phyloP scores from a whole-genome alignment of 1,284 basidiomycete genomes.

The Chalciporus sp. region DNA sequence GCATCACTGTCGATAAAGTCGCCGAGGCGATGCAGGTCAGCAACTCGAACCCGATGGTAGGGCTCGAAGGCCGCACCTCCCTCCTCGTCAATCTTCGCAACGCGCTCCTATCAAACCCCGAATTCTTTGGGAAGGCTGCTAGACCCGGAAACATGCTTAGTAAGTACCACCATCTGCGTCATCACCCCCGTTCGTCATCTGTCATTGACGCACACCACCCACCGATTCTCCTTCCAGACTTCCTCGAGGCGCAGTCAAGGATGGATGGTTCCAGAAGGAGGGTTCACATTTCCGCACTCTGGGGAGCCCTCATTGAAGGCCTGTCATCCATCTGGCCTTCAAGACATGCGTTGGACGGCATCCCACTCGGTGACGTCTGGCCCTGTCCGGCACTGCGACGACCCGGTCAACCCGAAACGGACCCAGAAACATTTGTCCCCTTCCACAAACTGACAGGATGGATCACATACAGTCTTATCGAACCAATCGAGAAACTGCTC shows the following conservation, averaged over 20 bases:
- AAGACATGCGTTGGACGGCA: constrained; percentile 65
- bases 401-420: constrained; percentile 47
- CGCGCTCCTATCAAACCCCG: constrained; percentile 64
- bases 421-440: constrained; percentile 67
- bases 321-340: constrained; percentile 89
- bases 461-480: constrained; percentile 87
- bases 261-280: constrained; percentile 41
- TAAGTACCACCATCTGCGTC: constrained; percentile 50
- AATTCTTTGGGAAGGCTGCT: constrained; percentile 71
- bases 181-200: not conserved
- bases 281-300: constrained; percentile 72
- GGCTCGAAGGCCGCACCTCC: constrained; percentile 83
- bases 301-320: constrained; percentile 82
- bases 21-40: constrained; percentile 83
- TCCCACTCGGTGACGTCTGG: constrained; percentile 90
- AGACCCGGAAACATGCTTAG: constrained; percentile 85
- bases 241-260: constrained; percentile 60
- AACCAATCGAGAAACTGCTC: constrained; percentile 77
- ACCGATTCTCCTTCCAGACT: constrained; percentile 54
- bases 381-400: constrained; percentile 63
- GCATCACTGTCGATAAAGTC: constrained; percentile 64
- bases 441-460: constrained; percentile 97
- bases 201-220: not conserved
- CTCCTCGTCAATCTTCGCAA: constrained; percentile 74
- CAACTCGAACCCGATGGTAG: constrained; percentile 83